Evolutionary conservation across 495 filamentous ascomycete genomes (phyloP).

Genomic region (Neurospora sp.): DNA sequence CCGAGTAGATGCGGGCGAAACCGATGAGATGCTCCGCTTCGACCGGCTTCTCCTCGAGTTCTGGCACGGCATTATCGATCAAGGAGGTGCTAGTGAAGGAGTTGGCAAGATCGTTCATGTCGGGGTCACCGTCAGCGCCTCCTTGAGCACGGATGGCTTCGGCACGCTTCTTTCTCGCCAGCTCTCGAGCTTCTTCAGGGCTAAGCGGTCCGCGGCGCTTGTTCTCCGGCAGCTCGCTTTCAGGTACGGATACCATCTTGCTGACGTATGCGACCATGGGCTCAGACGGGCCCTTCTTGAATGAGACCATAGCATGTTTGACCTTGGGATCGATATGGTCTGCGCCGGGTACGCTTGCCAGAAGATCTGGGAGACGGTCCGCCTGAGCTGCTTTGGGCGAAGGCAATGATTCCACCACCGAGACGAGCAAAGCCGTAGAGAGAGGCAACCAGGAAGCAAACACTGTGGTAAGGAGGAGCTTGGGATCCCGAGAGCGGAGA

Average conservation of each 20-base stretch:
- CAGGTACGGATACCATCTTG: constrained; percentile 94
- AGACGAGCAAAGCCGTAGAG: constrained; percentile 85
- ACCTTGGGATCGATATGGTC: constrained; percentile 55
- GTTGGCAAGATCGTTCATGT: constrained; percentile 18
- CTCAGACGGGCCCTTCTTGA: constrained; percentile 54
- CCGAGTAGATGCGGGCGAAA: constrained; percentile 89
- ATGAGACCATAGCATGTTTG: constrained; percentile 70
- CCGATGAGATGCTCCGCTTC: constrained; percentile 87
- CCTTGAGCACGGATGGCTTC: constrained; percentile 71
- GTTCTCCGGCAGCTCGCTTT: constrained; percentile 78
- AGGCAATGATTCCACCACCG: constrained; percentile 85
- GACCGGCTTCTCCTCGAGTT: constrained; percentile 43
- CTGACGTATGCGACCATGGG: constrained; percentile 93
- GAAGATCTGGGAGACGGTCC: constrained; percentile 64
- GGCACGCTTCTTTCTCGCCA: constrained; percentile 78
- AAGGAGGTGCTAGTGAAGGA: constrained; percentile 33
- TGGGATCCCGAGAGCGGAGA: constrained; percentile 73
- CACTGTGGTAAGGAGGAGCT: constrained; percentile 71
- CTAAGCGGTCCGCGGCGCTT: constrained; percentile 67
- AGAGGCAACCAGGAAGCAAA: constrained; percentile 88
- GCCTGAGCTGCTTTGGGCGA: constrained; percentile 78
- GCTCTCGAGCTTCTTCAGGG: constrained; percentile 79
- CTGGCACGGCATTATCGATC: constrained; percentile 36
- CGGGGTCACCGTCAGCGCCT: constrained; percentile 12
- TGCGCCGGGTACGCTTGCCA: constrained; percentile 73